Conservation (phyloP, 495 filamentous ascomycete genomes). For the Aspergillus bridgeri region DNA sequence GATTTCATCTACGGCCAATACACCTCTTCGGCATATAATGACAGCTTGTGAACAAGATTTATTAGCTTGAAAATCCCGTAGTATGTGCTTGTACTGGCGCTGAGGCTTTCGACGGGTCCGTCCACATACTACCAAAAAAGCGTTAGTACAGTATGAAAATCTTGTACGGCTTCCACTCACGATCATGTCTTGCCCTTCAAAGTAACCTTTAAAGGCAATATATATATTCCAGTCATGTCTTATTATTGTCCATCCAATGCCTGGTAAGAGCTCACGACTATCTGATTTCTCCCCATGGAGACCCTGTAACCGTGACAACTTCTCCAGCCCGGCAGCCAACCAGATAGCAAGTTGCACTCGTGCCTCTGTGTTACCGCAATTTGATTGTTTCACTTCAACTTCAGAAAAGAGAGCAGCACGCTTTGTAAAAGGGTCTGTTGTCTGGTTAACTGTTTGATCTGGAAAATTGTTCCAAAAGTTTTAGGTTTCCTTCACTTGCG, state of each 20-base stretch:
- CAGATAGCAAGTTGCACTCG: background rate
- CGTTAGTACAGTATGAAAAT: background rate
- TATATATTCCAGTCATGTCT: background rate
- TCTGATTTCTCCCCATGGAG: background rate
- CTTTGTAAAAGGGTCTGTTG: background rate
- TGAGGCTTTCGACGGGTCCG: background rate
- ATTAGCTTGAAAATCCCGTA: background rate
- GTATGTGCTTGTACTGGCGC: background rate
- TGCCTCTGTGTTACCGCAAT: background rate
- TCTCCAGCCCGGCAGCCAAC: background rate
- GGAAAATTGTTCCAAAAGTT: background rate
- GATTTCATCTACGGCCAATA: too few relatives aligned
- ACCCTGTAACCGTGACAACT: background rate
- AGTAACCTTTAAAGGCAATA: background rate
- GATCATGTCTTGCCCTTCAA: background rate
- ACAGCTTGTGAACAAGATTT: background rate
- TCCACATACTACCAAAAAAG: background rate
- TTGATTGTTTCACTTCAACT: conserved; percentile 1
- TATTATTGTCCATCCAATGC: background rate
- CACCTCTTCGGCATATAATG: background rate
- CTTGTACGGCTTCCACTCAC: background rate
- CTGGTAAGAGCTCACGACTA: background rate
- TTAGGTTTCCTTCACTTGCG: background rate
- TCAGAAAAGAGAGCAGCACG: background rate
- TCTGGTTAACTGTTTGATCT: background rate